Percentiles rank a stretch among this genome's conserved stretches.
Conservation (phyloP, 2,329 filamentous ascomycete genomes). For the Neodidymelliopsis sp. region DNA sequence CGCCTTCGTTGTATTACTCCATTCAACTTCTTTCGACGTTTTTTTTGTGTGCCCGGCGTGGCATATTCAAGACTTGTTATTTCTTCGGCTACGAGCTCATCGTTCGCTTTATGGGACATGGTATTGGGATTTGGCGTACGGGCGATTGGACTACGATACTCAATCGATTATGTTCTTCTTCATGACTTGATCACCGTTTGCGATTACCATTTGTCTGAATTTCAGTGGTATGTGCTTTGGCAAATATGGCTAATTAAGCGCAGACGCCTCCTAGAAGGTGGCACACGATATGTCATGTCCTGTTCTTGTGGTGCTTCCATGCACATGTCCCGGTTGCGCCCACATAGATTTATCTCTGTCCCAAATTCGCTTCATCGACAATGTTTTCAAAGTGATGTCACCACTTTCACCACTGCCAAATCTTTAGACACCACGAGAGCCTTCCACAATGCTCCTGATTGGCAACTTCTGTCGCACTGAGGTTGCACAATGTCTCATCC, state of each 20-base stretch:
- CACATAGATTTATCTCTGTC: not conserved
- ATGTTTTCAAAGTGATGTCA: not conserved
- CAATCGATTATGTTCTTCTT: conserved; percentile 23
- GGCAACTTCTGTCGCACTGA: not conserved
- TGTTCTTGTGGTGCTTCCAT: too few species aligned
- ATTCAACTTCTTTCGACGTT: conserved; percentile 9
- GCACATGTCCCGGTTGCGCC: not conserved
- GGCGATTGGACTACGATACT: conserved; percentile 33
- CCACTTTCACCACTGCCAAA: not conserved
- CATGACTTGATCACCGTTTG: not conserved
- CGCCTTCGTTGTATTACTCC: conserved; percentile 36
- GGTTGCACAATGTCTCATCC: conserved; percentile 10
- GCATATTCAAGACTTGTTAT: conserved; percentile 10
- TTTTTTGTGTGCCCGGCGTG: conserved; percentile 14
- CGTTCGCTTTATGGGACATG: conserved; percentile 37
- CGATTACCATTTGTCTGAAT: not conserved
- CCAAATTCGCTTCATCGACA: not conserved
- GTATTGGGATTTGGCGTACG: conserved; percentile 29
- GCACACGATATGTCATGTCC: not conserved
- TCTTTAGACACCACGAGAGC: not conserved
- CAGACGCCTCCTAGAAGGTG: not conserved
- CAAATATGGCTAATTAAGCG: not conserved
- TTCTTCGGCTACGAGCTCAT: conserved; percentile 10
- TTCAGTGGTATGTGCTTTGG: not conserved
- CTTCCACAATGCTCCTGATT: not conserved